A percentile compares a stretch with the other conserved stretches of the same genome.
Conservation (phyloP, 192 early-diverging fungal genomes). For the Entomortierella beljakovae region DNA sequence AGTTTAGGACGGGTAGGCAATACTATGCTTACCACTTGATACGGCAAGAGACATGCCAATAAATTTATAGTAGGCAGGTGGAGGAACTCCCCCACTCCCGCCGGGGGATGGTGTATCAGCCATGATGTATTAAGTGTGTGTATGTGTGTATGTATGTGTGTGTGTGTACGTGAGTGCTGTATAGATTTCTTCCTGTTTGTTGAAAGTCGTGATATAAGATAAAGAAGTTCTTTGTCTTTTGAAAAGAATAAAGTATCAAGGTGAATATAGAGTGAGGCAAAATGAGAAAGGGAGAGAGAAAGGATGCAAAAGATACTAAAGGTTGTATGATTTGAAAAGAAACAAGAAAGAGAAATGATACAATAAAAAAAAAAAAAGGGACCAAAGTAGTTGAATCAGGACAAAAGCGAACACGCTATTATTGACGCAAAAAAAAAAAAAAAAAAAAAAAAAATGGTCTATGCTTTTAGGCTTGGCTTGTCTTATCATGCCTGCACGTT, state of each 20-base stretch:
- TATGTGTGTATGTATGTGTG: background rate
- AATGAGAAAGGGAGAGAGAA: background rate
- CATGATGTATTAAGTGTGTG: conserved; percentile 4
- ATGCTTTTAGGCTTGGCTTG: too few relatives aligned
- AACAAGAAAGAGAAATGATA: background rate
- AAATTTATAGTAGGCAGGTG: conserved; percentile 69
- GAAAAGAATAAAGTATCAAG: too few relatives aligned
- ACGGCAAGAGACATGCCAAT: conserved; percentile 90
- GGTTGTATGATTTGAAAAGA: background rate
- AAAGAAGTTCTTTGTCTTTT: too few relatives aligned
- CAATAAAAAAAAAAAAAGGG: background rate
- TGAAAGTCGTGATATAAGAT: background rate
- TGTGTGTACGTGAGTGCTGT: background rate
- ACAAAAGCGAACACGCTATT: background rate
- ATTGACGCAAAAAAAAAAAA: background rate
- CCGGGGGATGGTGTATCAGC: conserved; percentile 5
- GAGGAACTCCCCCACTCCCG: conserved; percentile 10
- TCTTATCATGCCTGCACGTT: too few relatives aligned
- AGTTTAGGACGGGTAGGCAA: background rate
- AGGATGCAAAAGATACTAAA: background rate
- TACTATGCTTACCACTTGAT: conserved; percentile 55
- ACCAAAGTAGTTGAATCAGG: conserved; percentile 4
- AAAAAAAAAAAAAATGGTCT: background rate
- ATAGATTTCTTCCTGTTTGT: background rate
- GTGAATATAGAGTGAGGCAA: background rate